These are phyloP conservation scores for Aethionema arabicum DNA, from an alignment of 345 rosid species.

Conservation along the genomic window DNA sequence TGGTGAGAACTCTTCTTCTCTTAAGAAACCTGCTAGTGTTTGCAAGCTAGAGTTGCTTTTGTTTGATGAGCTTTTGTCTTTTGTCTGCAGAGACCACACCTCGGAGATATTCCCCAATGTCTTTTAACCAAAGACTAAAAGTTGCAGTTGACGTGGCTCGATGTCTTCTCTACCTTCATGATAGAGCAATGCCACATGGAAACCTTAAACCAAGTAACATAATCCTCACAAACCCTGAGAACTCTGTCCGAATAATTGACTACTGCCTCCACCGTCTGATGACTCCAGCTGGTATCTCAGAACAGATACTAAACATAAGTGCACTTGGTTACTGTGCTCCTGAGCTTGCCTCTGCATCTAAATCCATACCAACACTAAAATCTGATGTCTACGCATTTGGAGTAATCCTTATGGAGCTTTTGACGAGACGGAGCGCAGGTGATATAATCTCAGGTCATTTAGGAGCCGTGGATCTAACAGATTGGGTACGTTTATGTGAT, in stretches of 20 bases:
- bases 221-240: constrained; percentile 57
- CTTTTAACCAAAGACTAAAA: constrained; percentile 75
- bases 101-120: constrained; percentile 71
- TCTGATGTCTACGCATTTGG: constrained; percentile 88
- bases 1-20: constrained; percentile 52
- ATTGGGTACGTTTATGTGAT: constrained; percentile 83
- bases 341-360: constrained; percentile 66
- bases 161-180: constrained; percentile 76
- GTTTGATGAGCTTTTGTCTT: neutral
- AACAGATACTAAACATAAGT: constrained; percentile 83
- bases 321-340: constrained; percentile 96
- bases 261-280: constrained; percentile 85
- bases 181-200: constrained; percentile 79
- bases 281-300: constrained; percentile 79
- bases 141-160: constrained; percentile 77
- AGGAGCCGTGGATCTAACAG: constrained; percentile 86
- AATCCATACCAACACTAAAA: constrained; percentile 65
- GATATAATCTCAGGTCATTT: constrained; percentile 96
- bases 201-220: constrained; percentile 87
- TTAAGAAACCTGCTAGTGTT: neutral
- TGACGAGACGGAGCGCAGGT: constrained; percentile 85
- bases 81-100: constrained; percentile 79
- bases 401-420: constrained; percentile 84
- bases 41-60: no score
- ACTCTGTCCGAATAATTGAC: constrained; percentile 58